Percentiles rank a stretch among this genome's conserved stretches.
phyloP scores from a whole-genome alignment of 768 basidiomycete species.

The Mycena alexandri region DNA sequence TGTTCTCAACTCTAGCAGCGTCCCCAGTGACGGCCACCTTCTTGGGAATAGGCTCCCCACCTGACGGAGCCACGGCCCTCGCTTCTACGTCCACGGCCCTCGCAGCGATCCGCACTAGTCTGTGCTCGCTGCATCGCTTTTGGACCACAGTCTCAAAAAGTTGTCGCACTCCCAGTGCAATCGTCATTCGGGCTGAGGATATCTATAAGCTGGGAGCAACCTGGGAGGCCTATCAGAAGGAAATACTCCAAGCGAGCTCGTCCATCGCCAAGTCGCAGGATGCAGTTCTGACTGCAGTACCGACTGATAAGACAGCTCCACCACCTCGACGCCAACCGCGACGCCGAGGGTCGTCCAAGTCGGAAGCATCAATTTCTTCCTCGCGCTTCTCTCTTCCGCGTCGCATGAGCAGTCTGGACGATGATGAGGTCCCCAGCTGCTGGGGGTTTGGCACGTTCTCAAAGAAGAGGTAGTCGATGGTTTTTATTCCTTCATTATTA shows the following conservation, averaged over 20 bases:
- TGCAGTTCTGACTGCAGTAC: conserved; percentile 3
- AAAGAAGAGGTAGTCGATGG: conserved; percentile 9
- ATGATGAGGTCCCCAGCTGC: conserved; percentile 19
- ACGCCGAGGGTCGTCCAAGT: conserved; percentile 29
- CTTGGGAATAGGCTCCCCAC: background rate
- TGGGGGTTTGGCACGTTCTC: conserved; percentile 22
- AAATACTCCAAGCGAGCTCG: conserved; percentile 14
- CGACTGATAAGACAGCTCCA: background rate
- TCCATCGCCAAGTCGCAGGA: conserved; percentile 26
- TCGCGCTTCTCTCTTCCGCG: conserved; percentile 5
- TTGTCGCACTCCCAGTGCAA: conserved; percentile 6
- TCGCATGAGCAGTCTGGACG: conserved; percentile 19
- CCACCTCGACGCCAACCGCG: conserved; percentile 23
- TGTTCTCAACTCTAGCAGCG: background rate
- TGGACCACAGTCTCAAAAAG: conserved; percentile 15
- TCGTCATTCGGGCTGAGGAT: background rate
- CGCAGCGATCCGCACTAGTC: conserved; percentile 9
- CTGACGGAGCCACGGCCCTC: conserved; percentile 4
- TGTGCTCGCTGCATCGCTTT: conserved; percentile 10
- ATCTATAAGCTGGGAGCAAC: background rate
- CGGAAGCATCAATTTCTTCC: conserved; percentile 17
- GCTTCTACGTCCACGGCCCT: conserved; percentile 6
- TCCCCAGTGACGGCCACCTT: conserved; percentile 7
- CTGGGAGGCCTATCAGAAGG: conserved; percentile 23
- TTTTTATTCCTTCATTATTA: conserved; percentile 11